Conservation (phyloP, 1,284 basidiomycete genomes). For the Cutaneotrichosporon sp. region DNA sequence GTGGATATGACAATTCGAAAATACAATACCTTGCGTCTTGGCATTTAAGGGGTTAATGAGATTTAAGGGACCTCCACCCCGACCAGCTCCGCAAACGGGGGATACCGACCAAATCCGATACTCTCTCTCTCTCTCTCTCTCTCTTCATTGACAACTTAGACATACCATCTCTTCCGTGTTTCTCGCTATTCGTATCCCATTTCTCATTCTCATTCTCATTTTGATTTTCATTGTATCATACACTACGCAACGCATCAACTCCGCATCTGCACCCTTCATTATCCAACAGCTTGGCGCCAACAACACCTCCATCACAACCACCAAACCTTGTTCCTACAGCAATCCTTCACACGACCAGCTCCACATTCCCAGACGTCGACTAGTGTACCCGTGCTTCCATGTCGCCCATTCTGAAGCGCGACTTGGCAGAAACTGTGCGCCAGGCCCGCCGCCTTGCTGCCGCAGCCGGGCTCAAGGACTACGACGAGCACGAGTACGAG, state of each 20-base stretch:
- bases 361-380: background rate
- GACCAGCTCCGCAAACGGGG: background rate
- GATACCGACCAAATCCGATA: background rate
- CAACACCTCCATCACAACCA: too few relatives aligned
- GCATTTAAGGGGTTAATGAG: too few relatives aligned
- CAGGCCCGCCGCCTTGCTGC: constrained; percentile 47
- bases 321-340: background rate
- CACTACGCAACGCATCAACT: too few relatives aligned
- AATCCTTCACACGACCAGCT: background rate
- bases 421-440: constrained; percentile 45
- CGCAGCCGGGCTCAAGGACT: constrained; percentile 26
- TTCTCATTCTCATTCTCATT: background rate
- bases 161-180: background rate
- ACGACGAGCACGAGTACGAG: constrained; percentile 28
- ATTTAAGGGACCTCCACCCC: too few relatives aligned
- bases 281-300: too few relatives aligned
- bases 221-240: too few relatives aligned
- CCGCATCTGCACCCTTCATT: too few relatives aligned
- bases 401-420: constrained; percentile 51
- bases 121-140: too few relatives aligned
- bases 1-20: too few relatives aligned
- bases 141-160: too few relatives aligned
- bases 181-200: background rate
- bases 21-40: too few relatives aligned
- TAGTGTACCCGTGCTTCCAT: constrained; percentile 22